Base-by-base conservation (phyloP, 2,329 filamentous ascomycete species). In the Sporothrix humicola region DNA sequence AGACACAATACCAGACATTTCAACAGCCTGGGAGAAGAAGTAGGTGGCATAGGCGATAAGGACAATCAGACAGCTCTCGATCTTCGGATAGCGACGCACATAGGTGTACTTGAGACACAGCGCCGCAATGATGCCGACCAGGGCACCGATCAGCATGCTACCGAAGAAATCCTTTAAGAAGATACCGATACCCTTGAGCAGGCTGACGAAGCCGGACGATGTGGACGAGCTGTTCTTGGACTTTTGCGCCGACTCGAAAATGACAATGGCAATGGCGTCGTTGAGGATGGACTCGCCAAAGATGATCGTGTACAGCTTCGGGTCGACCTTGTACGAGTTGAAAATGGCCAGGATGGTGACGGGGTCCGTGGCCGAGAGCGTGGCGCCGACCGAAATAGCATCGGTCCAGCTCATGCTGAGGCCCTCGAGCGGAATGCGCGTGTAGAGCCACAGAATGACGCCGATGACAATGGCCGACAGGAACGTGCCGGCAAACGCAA, bases 281-380 rank as follows among this genome's bases (percentile, higher is more conserved):
- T 99, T 99, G 73, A 99, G 85, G 75, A 99, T 98, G 8, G 95
- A 97, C 84, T 99, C 96, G 80, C 96, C 96, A 82, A 99, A 99
- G 77, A 99, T 99, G 81, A 99, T 91, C 44, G 96, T 99, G 84
- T 99, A 99, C 20, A 99, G 88, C 83, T 98, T 98, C 2, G 96
- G 96, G 79, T 99, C 96, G 78, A 99, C 96, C 83, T 98, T 98
- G 88, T 98, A 99, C 1, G 96, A 93, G 82, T 98, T 98, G 88
- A 99, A 99, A 78, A 99, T 99, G 81, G 96, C 96, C 72, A 99
- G 86, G 78, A 99, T 98, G 0, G 96, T 99, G 74, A 99, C 95
- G 0, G 96, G 96, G 80, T 99, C 96, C 0, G 96, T 99, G 74
- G 96, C 96, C 1, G 96, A 98, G 46, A 99, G 88, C 0, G 96